A percentile compares a stretch with the other conserved stretches of the same genome.
These are phyloP conservation scores for Mycotypha africana DNA, from an alignment of 371 early-diverging fungal genomes.

Conservation along the genomic window DNA sequence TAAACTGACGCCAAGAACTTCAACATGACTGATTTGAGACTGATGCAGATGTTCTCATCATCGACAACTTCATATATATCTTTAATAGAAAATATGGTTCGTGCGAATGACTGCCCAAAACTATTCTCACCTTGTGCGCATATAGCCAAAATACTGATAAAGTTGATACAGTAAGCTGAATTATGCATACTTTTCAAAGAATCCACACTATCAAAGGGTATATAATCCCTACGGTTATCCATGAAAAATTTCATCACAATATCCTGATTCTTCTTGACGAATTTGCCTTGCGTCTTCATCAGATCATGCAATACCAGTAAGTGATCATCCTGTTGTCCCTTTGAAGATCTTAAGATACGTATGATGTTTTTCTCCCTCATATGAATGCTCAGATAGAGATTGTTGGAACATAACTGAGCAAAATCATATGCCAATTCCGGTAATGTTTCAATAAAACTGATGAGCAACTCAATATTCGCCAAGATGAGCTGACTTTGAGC, in stretches of 20 bases:
- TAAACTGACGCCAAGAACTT: slow-evolving; percentile 32
- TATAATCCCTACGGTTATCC: slow-evolving; percentile 34
- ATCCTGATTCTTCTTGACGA: slow-evolving; percentile 43
- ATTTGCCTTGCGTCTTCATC: slow-evolving; percentile 40
- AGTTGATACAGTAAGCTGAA: slow-evolving; percentile 31
- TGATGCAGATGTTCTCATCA: slow-evolving; percentile 3
- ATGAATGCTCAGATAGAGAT: slow-evolving; percentile 28
- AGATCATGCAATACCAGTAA: slow-evolving; percentile 30
- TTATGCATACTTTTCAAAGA: slow-evolving; percentile 11
- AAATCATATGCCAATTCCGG: slow-evolving; percentile 14
- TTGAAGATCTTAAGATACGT: slow-evolving; percentile 36
- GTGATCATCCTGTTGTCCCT: slow-evolving; percentile 32
- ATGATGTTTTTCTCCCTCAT: slow-evolving; percentile 34
- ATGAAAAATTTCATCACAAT: slow-evolving; percentile 35
- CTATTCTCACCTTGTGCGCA: slow-evolving; percentile 51
- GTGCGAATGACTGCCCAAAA: slow-evolving; percentile 45
- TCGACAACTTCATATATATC: slow-evolving; percentile 18
- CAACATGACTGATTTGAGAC: slow-evolving; percentile 19
- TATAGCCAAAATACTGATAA: slow-evolving; percentile 34
- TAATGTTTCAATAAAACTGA: slow-evolving; percentile 24
- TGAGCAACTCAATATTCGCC: slow-evolving; percentile 38
- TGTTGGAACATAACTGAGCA: slow-evolving; percentile 27
- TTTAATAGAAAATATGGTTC: slow-evolving; percentile 25
- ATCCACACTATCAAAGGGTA: slow-evolving; percentile 21
- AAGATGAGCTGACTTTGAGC: slow-evolving; percentile 25